phyloP scores from a whole-genome alignment of 352 stramenopile genomes.

The Phytophthora agathidicida region DNA sequence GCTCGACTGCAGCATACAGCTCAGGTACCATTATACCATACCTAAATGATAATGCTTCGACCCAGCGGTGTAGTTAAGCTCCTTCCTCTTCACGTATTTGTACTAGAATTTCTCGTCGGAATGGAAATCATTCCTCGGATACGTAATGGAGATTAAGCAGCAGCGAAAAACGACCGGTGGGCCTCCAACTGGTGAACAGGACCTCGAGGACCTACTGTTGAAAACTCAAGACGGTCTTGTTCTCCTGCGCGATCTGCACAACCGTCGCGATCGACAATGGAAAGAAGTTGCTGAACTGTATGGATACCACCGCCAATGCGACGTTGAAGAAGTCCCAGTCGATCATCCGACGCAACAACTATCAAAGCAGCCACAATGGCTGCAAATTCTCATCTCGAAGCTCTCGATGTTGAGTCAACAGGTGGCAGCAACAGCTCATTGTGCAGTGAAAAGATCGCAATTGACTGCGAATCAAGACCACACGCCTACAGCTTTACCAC shows the following conservation, averaged over 20 bases:
- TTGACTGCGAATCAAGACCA: background rate
- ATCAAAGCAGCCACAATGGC: conserved; percentile 11
- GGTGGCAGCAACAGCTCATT: conserved; percentile 19
- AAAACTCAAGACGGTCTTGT: conserved; percentile 57
- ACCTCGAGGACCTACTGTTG: conserved; percentile 53
- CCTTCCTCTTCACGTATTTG: background rate
- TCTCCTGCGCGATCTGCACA: conserved; percentile 54
- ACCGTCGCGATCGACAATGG: conserved; percentile 44
- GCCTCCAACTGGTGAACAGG: conserved; percentile 12
- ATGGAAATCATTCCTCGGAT: conserved; percentile 63
- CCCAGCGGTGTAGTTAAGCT: too few species aligned
- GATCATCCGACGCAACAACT: background rate
- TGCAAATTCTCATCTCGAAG: conserved; percentile 16
- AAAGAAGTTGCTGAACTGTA: conserved; percentile 34
- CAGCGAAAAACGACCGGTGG: background rate
- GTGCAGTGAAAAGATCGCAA: conserved; percentile 9
- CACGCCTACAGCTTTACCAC: background rate
- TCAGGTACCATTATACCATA: conserved; percentile 32
- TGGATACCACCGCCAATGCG: conserved; percentile 32
- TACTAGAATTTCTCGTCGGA: conserved; percentile 59
- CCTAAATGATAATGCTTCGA: background rate
- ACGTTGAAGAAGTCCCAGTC: too few species aligned
- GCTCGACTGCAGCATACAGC: conserved; percentile 38
- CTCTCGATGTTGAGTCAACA: conserved; percentile 16
- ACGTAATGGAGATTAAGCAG: conserved; percentile 55